Percentiles rank a stretch among this genome's conserved stretches.
Evolutionary conservation across 108 stramenopile species (phyloP).

Genomic region (Cyclotella choctawhatcheeana): DNA sequence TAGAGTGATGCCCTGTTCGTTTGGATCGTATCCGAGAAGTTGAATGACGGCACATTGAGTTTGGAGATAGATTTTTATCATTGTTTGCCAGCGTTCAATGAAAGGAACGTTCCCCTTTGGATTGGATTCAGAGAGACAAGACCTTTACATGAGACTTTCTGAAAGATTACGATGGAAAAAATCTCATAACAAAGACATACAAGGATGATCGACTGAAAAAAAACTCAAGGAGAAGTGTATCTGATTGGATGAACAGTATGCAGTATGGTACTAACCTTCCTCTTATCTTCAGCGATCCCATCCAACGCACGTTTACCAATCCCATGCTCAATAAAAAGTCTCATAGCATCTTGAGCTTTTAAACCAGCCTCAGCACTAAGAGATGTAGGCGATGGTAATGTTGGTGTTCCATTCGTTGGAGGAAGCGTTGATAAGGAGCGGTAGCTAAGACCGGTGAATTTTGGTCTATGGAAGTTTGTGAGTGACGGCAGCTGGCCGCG

Average conservation of each 20-base stretch:
- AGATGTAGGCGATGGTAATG: constrained; percentile 37
- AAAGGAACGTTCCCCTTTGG: constrained; percentile 50
- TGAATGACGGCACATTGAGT: constrained; percentile 79
- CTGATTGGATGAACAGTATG: neutral
- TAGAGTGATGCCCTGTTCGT: constrained; percentile 76
- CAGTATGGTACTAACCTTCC: neutral
- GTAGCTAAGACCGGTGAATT: neutral
- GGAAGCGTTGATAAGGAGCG: neutral
- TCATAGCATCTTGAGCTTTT: constrained; percentile 63
- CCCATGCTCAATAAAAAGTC: constrained; percentile 63
- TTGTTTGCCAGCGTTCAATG: constrained; percentile 82
- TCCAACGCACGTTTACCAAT: constrained; percentile 61
- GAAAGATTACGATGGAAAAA: neutral
- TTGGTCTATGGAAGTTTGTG: neutral
- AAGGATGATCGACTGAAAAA: neutral
- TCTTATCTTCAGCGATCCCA: constrained; percentile 43
- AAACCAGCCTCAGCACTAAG: constrained; percentile 63
- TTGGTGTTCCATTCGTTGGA: neutral
- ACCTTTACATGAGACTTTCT: neutral
- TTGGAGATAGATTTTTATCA: constrained; percentile 82
- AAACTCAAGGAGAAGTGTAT: neutral
- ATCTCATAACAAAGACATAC: neutral
- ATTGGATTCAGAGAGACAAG: neutral
- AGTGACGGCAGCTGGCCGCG: too few species aligned
- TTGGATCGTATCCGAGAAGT: constrained; percentile 70